Evolutionary conservation across 768 basidiomycete genomes (phyloP), one percentile per base, ranked within the genome.

Genomic region (Leccinum aurantiacum): DNA sequence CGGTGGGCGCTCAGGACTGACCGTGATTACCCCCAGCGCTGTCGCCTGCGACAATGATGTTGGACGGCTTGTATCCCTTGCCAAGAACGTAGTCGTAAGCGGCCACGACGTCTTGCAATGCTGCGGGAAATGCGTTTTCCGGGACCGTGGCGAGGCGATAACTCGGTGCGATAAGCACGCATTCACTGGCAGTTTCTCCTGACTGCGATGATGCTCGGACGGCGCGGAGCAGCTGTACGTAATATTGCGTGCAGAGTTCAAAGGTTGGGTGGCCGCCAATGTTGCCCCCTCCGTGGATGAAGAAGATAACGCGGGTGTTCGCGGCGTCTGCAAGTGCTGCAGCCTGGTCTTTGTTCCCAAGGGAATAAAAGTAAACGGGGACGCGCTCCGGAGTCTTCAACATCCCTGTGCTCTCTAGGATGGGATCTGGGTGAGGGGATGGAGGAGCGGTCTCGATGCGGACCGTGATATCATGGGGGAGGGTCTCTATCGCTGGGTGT

Each of bases 11-110:
- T 10, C 4, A 3, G 9, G 5, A 65, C 67, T 33, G 17, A 71
- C 71, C 71, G 3, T 62, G 59, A 13, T 60, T 69, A 3, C 65
- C 71, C 1, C 71, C 71, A 7, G 67, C 69, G n/a, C 70, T 71
- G 49, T 71, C 67, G 3, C 70, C 70, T 0, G 63, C 57, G n/a
- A 71, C 14, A 19, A 59, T 13, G 35, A 67, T 46, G 15, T 71
- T 73, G 10, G 65, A 56, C 0, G 58, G 19, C 1, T 48, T 8
- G 53, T 71, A 71, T 4, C 71, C 71, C 53, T 67, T 54, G 8
- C 24, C 24, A 37, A 71, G 59, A 4, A 73, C 59, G 13, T 69
- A 37, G 46, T 69, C 69, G 19, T 73, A 73, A 1, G 67, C 69
- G 0, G 69, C 68, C 0, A 67, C 37, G 11, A 71, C 5, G 17